Evolutionary conservation across 75 land plant genomes (phyloP), one percentile per base, ranked within the genome.

Genomic region (Isoetes taiwanensis): DNA sequence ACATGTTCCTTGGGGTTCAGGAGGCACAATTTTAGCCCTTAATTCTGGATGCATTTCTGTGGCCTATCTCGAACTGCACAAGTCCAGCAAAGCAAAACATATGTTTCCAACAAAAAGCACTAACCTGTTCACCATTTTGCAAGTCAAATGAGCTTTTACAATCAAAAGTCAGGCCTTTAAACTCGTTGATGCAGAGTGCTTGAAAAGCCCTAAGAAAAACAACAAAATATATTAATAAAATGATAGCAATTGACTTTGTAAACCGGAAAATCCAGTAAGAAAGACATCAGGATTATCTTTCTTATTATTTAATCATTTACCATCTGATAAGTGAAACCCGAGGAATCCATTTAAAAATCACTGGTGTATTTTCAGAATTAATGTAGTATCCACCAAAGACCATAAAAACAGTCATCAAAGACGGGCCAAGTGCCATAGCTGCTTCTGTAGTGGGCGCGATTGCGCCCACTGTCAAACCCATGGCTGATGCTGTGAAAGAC

Each of bases 131-230:
- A 23, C 99, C 99, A 41, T 80, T 80, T 59, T 80, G 75, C 26
- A 89, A 41, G 30, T 94, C 99, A 61, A 68, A 89, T 3, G 96
- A 63, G 34, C 89, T 63, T 40, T 76, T 72, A 8, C 73, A 73
- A 54, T 89, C 86, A 63, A 94, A 94, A 35, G 84, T 28, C 14
- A 94, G 86, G 23, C 99, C 87, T 8, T 54, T 69, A 68, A 94
- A 94, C 46, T 94, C 99, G 58, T 89, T 94, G 59, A 89, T 75
- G 64, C 91, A 84, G 14, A 94, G 72, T 16, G 84, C 99, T 67
- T 94, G 87, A 66, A 94, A 94, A 0, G 97, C 99, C 99, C 97
- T 90, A n/a, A n/a, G n/a, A n/a, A n/a, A n/a, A n/a, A n/a, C n/a
- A n/a, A n/a, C n/a, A n/a, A n/a, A n/a, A n/a, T n/a, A n/a, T n/a